Base-by-base conservation (phyloP, 1,284 basidiomycete species). In the Puccinia coronata region DNA sequence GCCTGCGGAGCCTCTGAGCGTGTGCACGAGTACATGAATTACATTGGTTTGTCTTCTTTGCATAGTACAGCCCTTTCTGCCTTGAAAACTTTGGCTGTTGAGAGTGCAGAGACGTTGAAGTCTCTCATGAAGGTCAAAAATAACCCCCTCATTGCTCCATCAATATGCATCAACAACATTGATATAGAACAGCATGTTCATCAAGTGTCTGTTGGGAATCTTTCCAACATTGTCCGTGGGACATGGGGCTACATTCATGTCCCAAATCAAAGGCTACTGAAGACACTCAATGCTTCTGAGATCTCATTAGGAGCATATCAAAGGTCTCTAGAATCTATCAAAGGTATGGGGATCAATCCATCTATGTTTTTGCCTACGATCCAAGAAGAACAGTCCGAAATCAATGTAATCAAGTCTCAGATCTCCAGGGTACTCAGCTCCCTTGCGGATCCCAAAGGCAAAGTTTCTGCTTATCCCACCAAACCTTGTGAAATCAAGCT, bases 101-200 rank as follows among this genome's bases (percentile, higher is more conserved):
- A 49, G 25, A 47, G 47, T 8, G 12, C 25, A 34, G n/a, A 20
- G 25, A 28, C 1, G 18, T 28, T 69, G 8, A 49, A 39, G 67
- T n/a, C 4, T 1, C 36, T n/a, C n/a, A 69, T 69, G 67, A 61
- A 28, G 23, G 20, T 61, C 12, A 51, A 16, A 4, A 43, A 25
- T 28, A 2, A 11, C 12, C 16, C 9, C 12, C 28, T 18, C 4
- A 34, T 71, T 16, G 25, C 28, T 3, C 47, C 69, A 43, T 51
- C 69, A 34, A 71, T 71, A 2, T 71, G 69, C 25, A 71, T 71
- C 23, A 49, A 71, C 47, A 71, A 71, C 31, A 71, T 71, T 36
- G 69, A 71, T 14, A 71, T 71, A 1, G 49, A 71, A 20, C 47
- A 71, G 43, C 36, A 23, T 1, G 25, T 71, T n/a, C 69, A 71